Percentiles rank a stretch among this genome's conserved stretches.
Evolutionary conservation across 352 stramenopile genomes (phyloP).

Genomic region (Phytophthora cryptogea): DNA sequence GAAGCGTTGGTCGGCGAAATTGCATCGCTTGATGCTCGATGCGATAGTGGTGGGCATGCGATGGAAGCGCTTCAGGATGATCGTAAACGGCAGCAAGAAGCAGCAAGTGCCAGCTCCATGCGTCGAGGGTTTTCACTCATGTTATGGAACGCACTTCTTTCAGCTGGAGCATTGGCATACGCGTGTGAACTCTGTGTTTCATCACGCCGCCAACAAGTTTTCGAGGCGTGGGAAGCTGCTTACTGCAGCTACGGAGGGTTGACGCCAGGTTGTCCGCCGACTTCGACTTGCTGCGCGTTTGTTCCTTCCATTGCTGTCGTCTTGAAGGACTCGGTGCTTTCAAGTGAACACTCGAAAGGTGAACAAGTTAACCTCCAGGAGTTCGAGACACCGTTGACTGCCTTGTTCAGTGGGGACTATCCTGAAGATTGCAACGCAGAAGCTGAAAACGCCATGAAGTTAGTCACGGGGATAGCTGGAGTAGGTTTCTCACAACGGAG

Average conservation of each 20-base stretch:
- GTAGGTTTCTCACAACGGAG: constrained; percentile 47
- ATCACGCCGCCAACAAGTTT: constrained; percentile 12
- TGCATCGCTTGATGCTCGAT: constrained; percentile 21
- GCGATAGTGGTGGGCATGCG: constrained; percentile 35
- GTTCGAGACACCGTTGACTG: constrained; percentile 15
- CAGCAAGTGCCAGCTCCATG: constrained; percentile 14
- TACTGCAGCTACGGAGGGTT: constrained; percentile 28
- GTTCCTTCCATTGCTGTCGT: constrained; percentile 29
- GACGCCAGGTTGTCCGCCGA: constrained; percentile 27
- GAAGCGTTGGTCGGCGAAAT: constrained; percentile 42
- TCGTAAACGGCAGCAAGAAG: constrained; percentile 26
- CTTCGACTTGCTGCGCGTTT: constrained; percentile 25
- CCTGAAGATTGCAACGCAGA: background rate
- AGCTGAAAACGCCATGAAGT: constrained; percentile 15
- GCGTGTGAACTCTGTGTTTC: constrained; percentile 17
- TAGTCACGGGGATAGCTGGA: constrained; percentile 14
- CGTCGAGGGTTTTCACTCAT: constrained; percentile 33
- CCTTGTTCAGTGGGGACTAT: constrained; percentile 22
- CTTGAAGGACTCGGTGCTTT: constrained; percentile 7
- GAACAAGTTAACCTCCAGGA: background rate
- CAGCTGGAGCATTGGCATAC: constrained; percentile 49
- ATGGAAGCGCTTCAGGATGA: constrained; percentile 50
- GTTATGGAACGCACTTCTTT: constrained; percentile 62
- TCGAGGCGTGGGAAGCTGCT: constrained; percentile 26
- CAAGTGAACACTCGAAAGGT: background rate